These are phyloP conservation scores for Trifolium pratense DNA, from an alignment of 306 rosid genomes.

Conservation along the genomic window DNA sequence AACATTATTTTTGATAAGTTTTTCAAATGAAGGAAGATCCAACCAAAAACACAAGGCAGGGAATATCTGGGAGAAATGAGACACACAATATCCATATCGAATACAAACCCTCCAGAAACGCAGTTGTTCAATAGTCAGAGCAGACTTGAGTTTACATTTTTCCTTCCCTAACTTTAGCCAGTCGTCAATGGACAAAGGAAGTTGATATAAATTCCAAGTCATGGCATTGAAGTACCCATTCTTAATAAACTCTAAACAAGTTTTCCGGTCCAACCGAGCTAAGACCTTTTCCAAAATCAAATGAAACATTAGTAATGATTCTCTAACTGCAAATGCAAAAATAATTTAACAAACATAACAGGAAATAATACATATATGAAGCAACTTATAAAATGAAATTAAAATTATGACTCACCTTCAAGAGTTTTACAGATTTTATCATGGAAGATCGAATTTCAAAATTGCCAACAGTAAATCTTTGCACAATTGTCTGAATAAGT, in stretches of 20 bases:
- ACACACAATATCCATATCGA: constrained; percentile 81
- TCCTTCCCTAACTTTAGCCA: constrained; percentile 80
- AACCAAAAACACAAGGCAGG: constrained; percentile 83
- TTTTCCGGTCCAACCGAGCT: constrained; percentile 65
- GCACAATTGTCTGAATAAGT: constrained; percentile 69
- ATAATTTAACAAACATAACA: constrained; percentile 21
- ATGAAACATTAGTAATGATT: constrained; percentile 44
- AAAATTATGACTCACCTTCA: constrained; percentile 61
- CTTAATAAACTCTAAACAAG: constrained; percentile 66
- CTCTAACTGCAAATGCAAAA: constrained; percentile 27
- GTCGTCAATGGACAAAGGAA: constrained; percentile 68
- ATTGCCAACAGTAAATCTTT: constrained; percentile 63
- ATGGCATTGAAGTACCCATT: constrained; percentile 71
- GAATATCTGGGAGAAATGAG: constrained; percentile 75
- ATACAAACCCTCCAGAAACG: constrained; percentile 93
- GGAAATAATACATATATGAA: constrained; percentile 26
- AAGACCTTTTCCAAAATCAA: constrained; percentile 65
- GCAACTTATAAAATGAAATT: constrained; percentile 34
- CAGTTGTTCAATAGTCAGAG: constrained; percentile 82
- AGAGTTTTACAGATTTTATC: constrained; percentile 78
- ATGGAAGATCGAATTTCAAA: constrained; percentile 64
- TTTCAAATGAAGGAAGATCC: constrained; percentile 72
- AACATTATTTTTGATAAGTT: constrained; percentile 57
- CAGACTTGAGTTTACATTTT: constrained; percentile 71
- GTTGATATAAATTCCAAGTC: constrained; percentile 79